phyloP scores from a whole-genome alignment of 768 basidiomycete genomes.

The Boletus rubropictus region DNA sequence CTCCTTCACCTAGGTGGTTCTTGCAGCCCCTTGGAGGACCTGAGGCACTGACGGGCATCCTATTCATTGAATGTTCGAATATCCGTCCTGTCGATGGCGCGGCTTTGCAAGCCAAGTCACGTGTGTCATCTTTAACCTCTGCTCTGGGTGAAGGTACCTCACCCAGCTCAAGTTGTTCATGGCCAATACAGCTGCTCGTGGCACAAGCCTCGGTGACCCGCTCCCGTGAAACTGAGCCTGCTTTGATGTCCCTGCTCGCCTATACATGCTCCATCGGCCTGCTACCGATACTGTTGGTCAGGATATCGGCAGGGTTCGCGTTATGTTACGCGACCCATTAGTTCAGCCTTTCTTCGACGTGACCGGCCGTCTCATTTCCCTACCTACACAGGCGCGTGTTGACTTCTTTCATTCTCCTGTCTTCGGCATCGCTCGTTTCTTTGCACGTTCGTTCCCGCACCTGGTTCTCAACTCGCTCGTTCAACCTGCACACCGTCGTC shows the following conservation, averaged over 20 bases:
- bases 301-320: not conserved
- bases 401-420: not conserved
- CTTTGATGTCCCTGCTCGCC: not conserved
- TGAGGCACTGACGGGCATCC: not conserved
- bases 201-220: no score
- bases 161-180: no score
- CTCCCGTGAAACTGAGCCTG: not conserved
- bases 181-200: no score
- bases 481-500: not conserved
- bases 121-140: no score
- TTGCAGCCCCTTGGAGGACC: not conserved
- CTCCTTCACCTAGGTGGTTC: not conserved
- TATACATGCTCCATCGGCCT: no score
- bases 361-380: not conserved
- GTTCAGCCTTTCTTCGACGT: not conserved
- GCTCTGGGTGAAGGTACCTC: not conserved
- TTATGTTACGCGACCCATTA: not conserved
- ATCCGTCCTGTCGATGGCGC: no score
- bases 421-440: not conserved
- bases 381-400: not conserved
- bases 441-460: constrained; percentile 2
- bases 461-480: not conserved
- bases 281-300: not conserved
- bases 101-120: no score
- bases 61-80: not conserved